Base-by-base conservation (phyloP, 805 yeast genomes). In the Pichia occidentalis region DNA sequence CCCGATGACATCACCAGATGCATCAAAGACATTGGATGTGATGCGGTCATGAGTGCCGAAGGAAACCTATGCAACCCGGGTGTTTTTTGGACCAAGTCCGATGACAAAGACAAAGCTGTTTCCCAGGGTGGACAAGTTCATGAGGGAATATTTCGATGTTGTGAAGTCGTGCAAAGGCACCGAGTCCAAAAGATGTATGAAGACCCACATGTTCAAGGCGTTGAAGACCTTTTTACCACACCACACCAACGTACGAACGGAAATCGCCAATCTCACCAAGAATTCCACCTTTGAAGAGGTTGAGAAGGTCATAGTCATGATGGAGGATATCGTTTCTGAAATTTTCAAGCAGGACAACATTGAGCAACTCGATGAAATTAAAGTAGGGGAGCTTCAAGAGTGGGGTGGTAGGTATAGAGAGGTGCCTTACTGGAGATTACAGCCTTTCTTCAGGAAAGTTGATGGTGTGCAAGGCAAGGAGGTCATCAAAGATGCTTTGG, bases 21-120 rank as follows among this genome's bases (percentile, higher is more conserved):
- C 56, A 56, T 76, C 30, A 68, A 67, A 2, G 70, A 64, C 7
- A 75, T 85, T 4, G 64, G 63, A 1, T 83, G 92, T 46, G 97
- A 92, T 61, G 95, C 87, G 0, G 92, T 92, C 13, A 92, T 92
- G 98, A 80, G 94, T 29, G 98, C 98, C 1, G 99, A 92, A 59
- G 96, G 96, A 1, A 87, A 87, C 53, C 64, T 92, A 24, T 84
- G 80, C 61, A 92, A 92, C 52, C 99, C 99, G 1, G 97, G 95
- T 6, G 77, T 88, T 1, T 90, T 92, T 57, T 73, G 78, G 80
- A 63, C 72, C 2, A 57, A 61, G 32, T 51, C 61, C 2, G 61
- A 67, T 7, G 75, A 80, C 37, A 59, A 49, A 19, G 86, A 84
- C 16, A n/a, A 75, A 64, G 47, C 81, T 76, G 40, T 87, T 77